Conservation (phyloP, 768 basidiomycete genomes). For the Gloeostereum incarnatum region DNA sequence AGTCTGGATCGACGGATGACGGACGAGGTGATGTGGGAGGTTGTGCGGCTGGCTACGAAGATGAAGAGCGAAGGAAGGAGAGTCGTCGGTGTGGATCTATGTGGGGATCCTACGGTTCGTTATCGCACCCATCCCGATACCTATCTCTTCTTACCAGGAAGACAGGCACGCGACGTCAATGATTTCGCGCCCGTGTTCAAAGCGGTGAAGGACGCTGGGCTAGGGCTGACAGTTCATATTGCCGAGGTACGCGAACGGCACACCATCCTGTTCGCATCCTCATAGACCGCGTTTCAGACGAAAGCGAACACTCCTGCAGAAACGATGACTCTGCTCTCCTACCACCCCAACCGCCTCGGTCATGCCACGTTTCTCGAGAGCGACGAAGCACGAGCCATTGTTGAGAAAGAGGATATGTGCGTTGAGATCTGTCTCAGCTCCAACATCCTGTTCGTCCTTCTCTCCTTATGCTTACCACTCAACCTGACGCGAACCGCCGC, state of each 20-base stretch:
- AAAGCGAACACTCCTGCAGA: slow-evolving; percentile 41
- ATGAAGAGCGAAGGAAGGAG: slow-evolving; percentile 48
- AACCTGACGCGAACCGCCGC: not conserved
- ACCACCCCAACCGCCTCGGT: slow-evolving; percentile 58
- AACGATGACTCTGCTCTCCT: slow-evolving; percentile 50
- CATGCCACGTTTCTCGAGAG: slow-evolving; percentile 80
- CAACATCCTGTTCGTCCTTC: slow-evolving; percentile 52
- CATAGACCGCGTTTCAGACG: no score
- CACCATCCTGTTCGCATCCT: not conserved
- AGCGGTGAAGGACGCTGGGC: slow-evolving; percentile 45
- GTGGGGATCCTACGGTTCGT: slow-evolving; percentile 55
- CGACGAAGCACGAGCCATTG: slow-evolving; percentile 45
- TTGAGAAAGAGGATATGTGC: slow-evolving; percentile 38
- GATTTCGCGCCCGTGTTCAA: slow-evolving; percentile 41
- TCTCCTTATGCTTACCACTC: not conserved
- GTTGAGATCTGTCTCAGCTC: slow-evolving; percentile 81
- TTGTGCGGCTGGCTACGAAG: slow-evolving; percentile 43
- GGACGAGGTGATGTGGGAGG: slow-evolving; percentile 37
- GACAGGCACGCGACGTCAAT: slow-evolving; percentile 43
- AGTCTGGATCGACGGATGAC: slow-evolving; percentile 72
- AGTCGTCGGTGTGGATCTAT: slow-evolving; percentile 74
- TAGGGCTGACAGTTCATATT: slow-evolving; percentile 74
- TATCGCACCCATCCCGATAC: not conserved
- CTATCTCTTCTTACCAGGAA: not conserved
- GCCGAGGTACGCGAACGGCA: slow-evolving; percentile 50